Percentiles rank a stretch among this genome's conserved stretches.
phyloP scores from a whole-genome alignment of 129 eudicot genomes.

The Helianthus tuberosus region DNA sequence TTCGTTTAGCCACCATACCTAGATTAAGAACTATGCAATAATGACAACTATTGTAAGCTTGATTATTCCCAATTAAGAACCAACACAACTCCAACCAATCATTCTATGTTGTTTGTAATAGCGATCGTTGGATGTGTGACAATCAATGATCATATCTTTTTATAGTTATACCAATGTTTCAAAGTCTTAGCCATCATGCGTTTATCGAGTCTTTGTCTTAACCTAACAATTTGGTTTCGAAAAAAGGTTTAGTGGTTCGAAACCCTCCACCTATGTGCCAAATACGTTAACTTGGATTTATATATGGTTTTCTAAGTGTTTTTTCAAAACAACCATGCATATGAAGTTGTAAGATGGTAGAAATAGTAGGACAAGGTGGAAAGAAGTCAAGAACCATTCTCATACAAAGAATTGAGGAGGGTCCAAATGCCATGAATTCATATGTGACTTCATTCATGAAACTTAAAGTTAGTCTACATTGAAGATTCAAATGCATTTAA shows the following conservation, averaged over 20 bases:
- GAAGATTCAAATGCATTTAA: constrained; percentile 41
- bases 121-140: not conserved
- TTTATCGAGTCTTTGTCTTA: not conserved
- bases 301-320: not conserved
- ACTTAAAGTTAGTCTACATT: constrained; percentile 37
- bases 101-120: constrained; percentile 7
- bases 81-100: constrained; percentile 9
- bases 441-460: constrained; percentile 43
- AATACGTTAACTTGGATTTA: not conserved
- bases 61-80: constrained; percentile 5
- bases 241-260: not conserved
- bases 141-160: not conserved
- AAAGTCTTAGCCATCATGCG: not conserved
- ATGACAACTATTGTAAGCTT: not conserved
- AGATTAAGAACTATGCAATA: constrained; percentile 13
- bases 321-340: no score
- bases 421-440: no score
- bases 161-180: constrained; percentile 1
- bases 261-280: not conserved
- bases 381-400: not conserved
- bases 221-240: constrained; percentile 11
- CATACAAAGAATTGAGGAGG: constrained; percentile 33
- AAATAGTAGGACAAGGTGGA: constrained; percentile 10
- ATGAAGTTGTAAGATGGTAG: not conserved
- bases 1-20: constrained; percentile 7